Evolutionary conservation across 441 rosid genomes (phyloP), one percentile per base, ranked within the genome.

Genomic region (Biscutella laevigata): DNA sequence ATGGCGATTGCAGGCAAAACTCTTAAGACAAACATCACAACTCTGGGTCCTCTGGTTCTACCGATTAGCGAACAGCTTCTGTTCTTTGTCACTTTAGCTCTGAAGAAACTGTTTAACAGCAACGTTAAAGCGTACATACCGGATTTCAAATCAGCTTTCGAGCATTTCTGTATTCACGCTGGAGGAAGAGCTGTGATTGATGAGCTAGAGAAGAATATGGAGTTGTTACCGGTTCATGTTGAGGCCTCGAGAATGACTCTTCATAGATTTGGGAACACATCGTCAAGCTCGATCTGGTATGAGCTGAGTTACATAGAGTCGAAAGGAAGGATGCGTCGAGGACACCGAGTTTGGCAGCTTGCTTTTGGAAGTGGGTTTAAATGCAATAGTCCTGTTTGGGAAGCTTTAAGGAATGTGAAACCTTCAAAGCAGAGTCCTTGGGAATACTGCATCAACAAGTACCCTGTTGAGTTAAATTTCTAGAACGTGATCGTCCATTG

Each of bases 271-370:
- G 89, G 87, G 50, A 84, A 84, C 46, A 80, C 94, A 26, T 84
- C 89, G 3, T 84, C 87, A 0, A 84, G 94, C 52, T 84, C 94
- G 14, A 84, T 84, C n/a, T 84, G 89, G 86, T 84, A 79, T 33
- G 94, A 79, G 20, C 33, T 84, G 72, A 79, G 77, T 8, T 79
- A 79, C 14, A 74, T 62, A 0, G 86, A 84, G 57, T 79, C 86
- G 1, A 84, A 79, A 53, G 77, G 81, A 17, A 76, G 86, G 69
- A 78, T 82, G 77, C 22, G 75, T 4, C 74, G 62, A 56, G 75
- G 81, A 13, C 57, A 80, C 30, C 74, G 75, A 0, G 83, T 78
- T 26, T 78, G 90, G 87, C 87, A 84, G 60, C 80, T 80, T 68
- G 83, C 89, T 20, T 81, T 84, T 37, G 88, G 91, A 59, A 82